Conservation (phyloP, 192 early-diverging fungal genomes). For the Paraglomus brasilianum region DNA sequence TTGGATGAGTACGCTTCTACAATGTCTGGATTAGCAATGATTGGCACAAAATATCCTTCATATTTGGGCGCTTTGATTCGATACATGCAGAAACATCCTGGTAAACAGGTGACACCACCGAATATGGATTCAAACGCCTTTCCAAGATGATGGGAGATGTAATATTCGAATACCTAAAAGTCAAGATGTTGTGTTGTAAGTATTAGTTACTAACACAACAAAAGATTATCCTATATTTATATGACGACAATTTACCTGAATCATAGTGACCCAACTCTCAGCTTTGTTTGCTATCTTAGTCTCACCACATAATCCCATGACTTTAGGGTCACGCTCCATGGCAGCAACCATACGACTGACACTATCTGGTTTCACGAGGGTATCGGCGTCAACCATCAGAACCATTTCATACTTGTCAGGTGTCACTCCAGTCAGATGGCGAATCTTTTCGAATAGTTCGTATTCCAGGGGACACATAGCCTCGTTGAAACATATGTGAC, state of each 20-base stretch:
- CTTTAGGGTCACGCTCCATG: slow-evolving; percentile 85
- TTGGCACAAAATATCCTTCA: slow-evolving; percentile 71
- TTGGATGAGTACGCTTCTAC: slow-evolving; percentile 80
- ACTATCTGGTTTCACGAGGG: slow-evolving; percentile 73
- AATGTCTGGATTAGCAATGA: slow-evolving; percentile 85
- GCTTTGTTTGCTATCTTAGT: slow-evolving; percentile 94
- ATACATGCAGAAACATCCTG: slow-evolving; percentile 98
- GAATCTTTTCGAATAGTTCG: slow-evolving; percentile 87
- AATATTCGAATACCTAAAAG: slow-evolving; percentile 97
- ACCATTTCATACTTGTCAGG: slow-evolving; percentile 82
- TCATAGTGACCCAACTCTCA: slow-evolving; percentile 80
- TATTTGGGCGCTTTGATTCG: slow-evolving; percentile 84
- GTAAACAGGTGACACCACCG: slow-evolving; percentile 96
- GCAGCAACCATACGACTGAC: slow-evolving; percentile 85
- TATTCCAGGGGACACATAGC: slow-evolving; percentile 88
- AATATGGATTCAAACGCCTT: slow-evolving; percentile 95
- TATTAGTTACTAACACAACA: too few relatives aligned
- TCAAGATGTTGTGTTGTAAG: slow-evolving; percentile 23
- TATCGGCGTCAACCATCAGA: slow-evolving; percentile 93
- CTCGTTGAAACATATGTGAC: slow-evolving; percentile 77
- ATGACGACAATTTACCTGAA: slow-evolving; percentile 55
- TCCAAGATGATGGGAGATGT: slow-evolving; percentile 93
- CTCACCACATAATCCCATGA: slow-evolving; percentile 98
- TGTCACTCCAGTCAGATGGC: slow-evolving; percentile 75
- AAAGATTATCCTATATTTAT: too few relatives aligned